Percentiles rank a stretch among this genome's conserved stretches.
These are phyloP conservation scores for Gilbertella persicaria DNA, from an alignment of 371 early-diverging fungal species.

Conservation along the genomic window DNA sequence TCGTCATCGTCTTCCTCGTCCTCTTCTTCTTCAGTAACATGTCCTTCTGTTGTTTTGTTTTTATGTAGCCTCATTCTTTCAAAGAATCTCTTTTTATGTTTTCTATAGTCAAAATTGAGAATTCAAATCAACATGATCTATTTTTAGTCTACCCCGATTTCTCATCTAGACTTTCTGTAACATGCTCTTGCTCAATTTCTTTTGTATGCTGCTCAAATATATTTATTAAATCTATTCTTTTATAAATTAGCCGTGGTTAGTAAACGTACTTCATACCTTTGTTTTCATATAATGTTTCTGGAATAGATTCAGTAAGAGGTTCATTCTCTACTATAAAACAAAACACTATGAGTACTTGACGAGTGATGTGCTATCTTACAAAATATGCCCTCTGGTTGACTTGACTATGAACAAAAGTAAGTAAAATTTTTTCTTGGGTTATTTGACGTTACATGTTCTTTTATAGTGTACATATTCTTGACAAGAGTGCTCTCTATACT, in stretches of 20 bases:
- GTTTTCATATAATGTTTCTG: no score
- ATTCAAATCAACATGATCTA: no score
- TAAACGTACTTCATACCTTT: background rate
- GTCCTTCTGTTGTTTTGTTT: slow-evolving; percentile 9
- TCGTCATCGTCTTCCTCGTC: slow-evolving; percentile 5
- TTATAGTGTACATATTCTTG: no score
- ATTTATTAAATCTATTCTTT: background rate
- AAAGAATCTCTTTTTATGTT: slow-evolving; percentile 20
- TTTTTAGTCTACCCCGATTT: background rate
- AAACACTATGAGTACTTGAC: background rate
- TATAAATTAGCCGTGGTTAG: background rate
- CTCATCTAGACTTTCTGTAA: background rate
- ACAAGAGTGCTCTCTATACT: background rate
- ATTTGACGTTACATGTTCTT: no score
- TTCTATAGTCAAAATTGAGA: no score
- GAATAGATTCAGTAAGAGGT: no score
- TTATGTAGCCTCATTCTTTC: slow-evolving; percentile 13
- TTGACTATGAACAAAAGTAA: background rate
- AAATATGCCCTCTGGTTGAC: background rate
- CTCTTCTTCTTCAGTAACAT: slow-evolving; percentile 4
- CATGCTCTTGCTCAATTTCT: background rate
- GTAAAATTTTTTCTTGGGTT: no score
- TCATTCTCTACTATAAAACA: background rate
- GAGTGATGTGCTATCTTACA: background rate
- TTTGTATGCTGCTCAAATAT: background rate